Conservation (phyloP, 2,329 filamentous ascomycete genomes). For the Colletotrichum nymphaeae region DNA sequence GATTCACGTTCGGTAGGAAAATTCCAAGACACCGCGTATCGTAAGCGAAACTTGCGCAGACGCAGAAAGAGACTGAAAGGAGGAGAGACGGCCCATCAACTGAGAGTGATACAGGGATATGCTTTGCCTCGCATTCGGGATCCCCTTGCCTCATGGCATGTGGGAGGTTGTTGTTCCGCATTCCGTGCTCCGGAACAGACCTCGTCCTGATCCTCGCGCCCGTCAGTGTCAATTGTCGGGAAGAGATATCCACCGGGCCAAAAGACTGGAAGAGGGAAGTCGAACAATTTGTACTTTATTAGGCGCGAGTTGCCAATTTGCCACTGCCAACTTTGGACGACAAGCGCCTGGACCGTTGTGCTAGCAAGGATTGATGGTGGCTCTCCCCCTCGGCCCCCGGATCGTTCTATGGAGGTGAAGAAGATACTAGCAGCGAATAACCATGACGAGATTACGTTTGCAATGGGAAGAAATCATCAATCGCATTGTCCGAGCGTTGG, state of each 20-base stretch:
- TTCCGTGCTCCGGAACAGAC: not conserved
- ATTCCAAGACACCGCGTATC: not conserved
- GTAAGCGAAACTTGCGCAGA: not conserved
- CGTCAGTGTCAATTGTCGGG: not conserved
- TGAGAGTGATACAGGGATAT: not conserved
- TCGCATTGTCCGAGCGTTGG: not conserved
- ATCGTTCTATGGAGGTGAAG: not conserved
- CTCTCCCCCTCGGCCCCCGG: not conserved
- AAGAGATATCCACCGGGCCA: not conserved
- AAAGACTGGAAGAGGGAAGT: not conserved
- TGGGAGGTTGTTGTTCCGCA: constrained; percentile 20
- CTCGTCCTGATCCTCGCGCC: not conserved
- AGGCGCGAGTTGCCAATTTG: constrained; percentile 12
- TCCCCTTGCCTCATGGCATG: constrained; percentile 1
- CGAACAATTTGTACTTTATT: not conserved
- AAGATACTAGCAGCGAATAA: not conserved
- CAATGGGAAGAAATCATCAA: not conserved
- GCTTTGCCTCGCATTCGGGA: constrained; percentile 7
- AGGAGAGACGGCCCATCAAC: not conserved
- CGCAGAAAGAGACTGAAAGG: not conserved
- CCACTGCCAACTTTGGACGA: not conserved
- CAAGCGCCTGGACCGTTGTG: constrained; percentile 8
- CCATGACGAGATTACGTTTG: constrained; percentile 12
- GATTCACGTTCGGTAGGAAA: not conserved
- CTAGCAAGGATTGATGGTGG: not conserved